These are phyloP conservation scores for Apostasia ramifera DNA, from an alignment of 106 monocot genomes.

Conservation along the genomic window DNA sequence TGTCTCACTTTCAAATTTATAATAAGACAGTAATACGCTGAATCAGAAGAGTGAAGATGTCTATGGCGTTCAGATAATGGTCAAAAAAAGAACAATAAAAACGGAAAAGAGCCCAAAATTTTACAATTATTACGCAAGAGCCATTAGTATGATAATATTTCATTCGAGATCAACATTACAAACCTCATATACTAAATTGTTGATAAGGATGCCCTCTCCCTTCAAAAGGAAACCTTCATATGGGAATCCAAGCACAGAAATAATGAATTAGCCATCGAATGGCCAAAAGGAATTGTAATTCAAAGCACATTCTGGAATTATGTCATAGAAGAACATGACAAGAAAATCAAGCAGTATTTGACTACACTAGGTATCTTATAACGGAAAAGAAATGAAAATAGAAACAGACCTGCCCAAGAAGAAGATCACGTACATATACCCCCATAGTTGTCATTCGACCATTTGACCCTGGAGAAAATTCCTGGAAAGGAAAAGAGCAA, in stretches of 20 bases:
- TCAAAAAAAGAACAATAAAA: not conserved
- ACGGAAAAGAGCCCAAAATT: not conserved
- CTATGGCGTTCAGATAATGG: not conserved
- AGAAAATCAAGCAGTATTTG: not conserved
- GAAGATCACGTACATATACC: constrained; percentile 84
- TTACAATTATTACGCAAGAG: not conserved
- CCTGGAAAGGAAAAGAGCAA: constrained; percentile 26
- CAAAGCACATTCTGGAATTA: constrained; percentile 2
- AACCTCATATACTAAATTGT: constrained; percentile 53
- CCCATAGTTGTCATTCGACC: constrained; percentile 86
- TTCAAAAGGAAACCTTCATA: constrained; percentile 36
- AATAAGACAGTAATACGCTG: no score
- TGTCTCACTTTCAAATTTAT: no score
- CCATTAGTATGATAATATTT: constrained; percentile 11
- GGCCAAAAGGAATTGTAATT: constrained; percentile 23
- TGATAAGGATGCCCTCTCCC: constrained; percentile 47
- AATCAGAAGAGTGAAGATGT: not conserved
- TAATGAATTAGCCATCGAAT: constrained; percentile 14
- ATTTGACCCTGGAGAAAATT: constrained; percentile 83
- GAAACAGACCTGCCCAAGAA: constrained; percentile 80
- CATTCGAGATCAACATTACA: constrained; percentile 50
- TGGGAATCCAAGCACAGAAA: constrained; percentile 30
- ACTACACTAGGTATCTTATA: not conserved
- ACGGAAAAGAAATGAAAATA: not conserved
- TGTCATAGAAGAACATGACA: constrained; percentile 9